phyloP scores from a whole-genome alignment of 106 monocot species.

The Dactylorhiza incarnata region DNA sequence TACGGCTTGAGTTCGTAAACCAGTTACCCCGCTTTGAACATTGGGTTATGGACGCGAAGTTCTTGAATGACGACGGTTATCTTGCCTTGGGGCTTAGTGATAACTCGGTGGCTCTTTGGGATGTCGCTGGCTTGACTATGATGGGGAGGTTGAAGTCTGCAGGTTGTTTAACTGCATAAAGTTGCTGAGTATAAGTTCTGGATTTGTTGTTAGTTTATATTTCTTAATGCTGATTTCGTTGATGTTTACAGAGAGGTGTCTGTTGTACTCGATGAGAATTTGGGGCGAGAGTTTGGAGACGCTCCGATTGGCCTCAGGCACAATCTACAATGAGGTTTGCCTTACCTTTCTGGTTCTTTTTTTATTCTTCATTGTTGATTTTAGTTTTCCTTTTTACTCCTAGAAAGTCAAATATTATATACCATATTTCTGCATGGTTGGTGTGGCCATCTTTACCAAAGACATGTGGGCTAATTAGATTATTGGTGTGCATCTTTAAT shows the following conservation, averaged over 20 bases:
- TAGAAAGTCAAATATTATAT: not conserved
- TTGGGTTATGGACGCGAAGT: constrained; percentile 77
- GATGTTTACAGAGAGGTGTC: constrained; percentile 55
- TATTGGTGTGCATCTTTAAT: no score
- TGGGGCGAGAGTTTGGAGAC: constrained; percentile 46
- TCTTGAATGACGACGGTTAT: constrained; percentile 45
- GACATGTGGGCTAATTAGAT: no score
- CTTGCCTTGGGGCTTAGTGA: constrained; percentile 82
- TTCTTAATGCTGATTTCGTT: not conserved
- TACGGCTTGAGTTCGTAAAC: constrained; percentile 33
- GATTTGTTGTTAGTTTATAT: not conserved
- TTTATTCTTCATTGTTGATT: not conserved
- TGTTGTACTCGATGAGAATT: constrained; percentile 83
- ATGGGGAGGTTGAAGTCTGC: constrained; percentile 43
- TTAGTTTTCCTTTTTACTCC: not conserved
- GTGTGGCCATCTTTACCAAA: no score
- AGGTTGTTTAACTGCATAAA: constrained; percentile 21
- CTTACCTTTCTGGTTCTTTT: not conserved
- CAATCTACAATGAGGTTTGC: constrained; percentile 79
- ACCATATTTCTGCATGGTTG: no score
- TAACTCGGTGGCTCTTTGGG: constrained; percentile 86
- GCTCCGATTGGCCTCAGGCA: constrained; percentile 75
- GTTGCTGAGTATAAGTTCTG: not conserved
- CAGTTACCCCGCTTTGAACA: constrained; percentile 73
- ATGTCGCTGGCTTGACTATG: constrained; percentile 20